Conservation (phyloP, 441 rosid genomes). For the Aquilaria agallochum region DNA sequence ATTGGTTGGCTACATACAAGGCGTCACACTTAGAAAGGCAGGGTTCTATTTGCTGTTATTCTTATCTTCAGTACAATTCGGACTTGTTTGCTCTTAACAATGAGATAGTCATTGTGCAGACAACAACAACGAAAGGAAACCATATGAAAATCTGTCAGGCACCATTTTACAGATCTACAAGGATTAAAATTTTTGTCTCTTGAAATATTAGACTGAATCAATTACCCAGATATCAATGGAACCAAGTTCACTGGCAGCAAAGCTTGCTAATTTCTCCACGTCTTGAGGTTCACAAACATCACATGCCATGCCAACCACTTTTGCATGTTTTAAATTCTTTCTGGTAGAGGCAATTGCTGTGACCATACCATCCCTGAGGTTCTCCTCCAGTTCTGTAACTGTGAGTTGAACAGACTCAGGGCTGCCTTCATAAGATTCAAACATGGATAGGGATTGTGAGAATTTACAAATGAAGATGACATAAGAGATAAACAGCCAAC, state of each 20-base stretch:
- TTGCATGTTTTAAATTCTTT: slow-evolving; percentile 47
- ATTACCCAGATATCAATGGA: slow-evolving; percentile 86
- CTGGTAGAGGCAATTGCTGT: slow-evolving; percentile 38
- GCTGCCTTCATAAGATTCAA: slow-evolving; percentile 40
- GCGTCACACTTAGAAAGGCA: no score
- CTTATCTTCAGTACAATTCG: no score
- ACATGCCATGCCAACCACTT: slow-evolving; percentile 79
- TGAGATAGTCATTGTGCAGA: no score
- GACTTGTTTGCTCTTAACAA: no score
- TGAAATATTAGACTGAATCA: neutral
- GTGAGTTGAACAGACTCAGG: slow-evolving; percentile 70
- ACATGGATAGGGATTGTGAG: slow-evolving; percentile 13
- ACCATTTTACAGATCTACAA: no score
- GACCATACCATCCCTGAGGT: slow-evolving; percentile 55
- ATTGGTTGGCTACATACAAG: no score
- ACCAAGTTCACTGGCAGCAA: slow-evolving; percentile 75
- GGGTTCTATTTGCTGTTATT: no score
- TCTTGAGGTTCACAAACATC: slow-evolving; percentile 74
- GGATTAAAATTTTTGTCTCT: no score
- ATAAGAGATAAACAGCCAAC: neutral
- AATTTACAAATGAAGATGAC: neutral
- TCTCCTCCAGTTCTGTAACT: slow-evolving; percentile 72
- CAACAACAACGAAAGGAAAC: no score
- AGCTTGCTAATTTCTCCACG: slow-evolving; percentile 61
- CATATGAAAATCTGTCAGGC: no score